Conservation (phyloP, 73 alveolate genomes). For the Diophrys sp. region DNA sequence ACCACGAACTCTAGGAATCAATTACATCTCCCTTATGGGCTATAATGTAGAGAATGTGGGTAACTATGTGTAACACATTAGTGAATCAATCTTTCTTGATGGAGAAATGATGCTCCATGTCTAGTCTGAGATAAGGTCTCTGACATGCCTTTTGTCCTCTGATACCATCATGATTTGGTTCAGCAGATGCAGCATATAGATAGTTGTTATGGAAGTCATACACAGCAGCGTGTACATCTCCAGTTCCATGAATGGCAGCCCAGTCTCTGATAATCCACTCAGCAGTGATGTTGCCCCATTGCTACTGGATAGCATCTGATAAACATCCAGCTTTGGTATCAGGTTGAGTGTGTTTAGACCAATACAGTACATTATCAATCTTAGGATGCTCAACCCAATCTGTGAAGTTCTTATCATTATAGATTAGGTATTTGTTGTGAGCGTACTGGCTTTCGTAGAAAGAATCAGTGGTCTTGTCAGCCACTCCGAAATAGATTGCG, state of each 20-base stretch:
- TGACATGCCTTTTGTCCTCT: neutral
- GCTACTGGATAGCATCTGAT: neutral
- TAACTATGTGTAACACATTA: too few species aligned
- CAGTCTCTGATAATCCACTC: neutral
- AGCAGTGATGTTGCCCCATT: neutral
- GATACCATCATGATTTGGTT: neutral
- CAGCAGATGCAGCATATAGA: neutral
- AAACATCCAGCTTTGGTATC: neutral
- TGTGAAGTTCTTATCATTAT: neutral
- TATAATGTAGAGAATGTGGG: slow-evolving; percentile 16
- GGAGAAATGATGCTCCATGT: neutral
- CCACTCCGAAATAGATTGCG: neutral
- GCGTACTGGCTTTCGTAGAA: neutral
- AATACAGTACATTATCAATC: neutral
- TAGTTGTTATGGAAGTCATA: neutral
- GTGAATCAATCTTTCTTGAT: too few species aligned
- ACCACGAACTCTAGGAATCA: slow-evolving; percentile 26
- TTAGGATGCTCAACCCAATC: neutral
- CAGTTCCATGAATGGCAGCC: neutral
- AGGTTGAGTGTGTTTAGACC: neutral
- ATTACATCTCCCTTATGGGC: slow-evolving; percentile 41
- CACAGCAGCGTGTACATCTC: neutral
- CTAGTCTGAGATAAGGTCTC: neutral
- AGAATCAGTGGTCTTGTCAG: neutral
- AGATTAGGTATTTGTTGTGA: neutral